These are phyloP conservation scores for Starmerella kuoi DNA, from an alignment of 805 yeast species.

Conservation along the genomic window DNA sequence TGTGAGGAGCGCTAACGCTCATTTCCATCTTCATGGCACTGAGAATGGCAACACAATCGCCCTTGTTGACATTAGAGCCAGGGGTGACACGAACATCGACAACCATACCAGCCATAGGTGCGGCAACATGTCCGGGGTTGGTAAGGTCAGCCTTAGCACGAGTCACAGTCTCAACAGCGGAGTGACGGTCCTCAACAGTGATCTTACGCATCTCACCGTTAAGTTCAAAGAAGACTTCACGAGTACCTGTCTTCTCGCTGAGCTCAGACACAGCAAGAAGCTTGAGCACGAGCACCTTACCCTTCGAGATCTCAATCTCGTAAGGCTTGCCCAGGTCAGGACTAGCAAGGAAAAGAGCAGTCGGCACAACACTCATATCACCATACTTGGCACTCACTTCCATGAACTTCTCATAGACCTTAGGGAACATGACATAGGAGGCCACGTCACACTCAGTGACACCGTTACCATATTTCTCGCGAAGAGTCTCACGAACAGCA, in stretches of 20 bases:
- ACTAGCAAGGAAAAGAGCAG: slow-evolving; percentile 78
- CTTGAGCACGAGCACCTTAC: slow-evolving; percentile 85
- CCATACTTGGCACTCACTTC: slow-evolving; percentile 67
- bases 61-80: slow-evolving; percentile 85
- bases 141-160: slow-evolving; percentile 84
- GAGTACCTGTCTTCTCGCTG: slow-evolving; percentile 68
- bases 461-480: slow-evolving; percentile 56
- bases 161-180: slow-evolving; percentile 70
- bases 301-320: slow-evolving; percentile 80
- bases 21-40: slow-evolving; percentile 99
- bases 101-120: slow-evolving; percentile 99
- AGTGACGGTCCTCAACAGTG: slow-evolving; percentile 74
- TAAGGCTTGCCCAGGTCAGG: slow-evolving; percentile 82
- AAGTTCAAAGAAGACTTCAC: slow-evolving; percentile 95
- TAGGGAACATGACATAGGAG: slow-evolving; percentile 94
- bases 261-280: slow-evolving; percentile 88
- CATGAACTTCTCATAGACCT: slow-evolving; percentile 82
- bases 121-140: slow-evolving; percentile 86
- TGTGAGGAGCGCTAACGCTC: slow-evolving; percentile 86
- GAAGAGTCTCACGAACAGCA: slow-evolving; percentile 59
- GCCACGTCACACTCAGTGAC: slow-evolving; percentile 85
- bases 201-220: slow-evolving; percentile 98
- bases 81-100: slow-evolving; percentile 86
- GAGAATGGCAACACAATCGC: slow-evolving; percentile 85
- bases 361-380: slow-evolving; percentile 88